These are phyloP conservation scores for Penicillium macrosclerotiorum DNA, from an alignment of 495 filamentous ascomycete genomes.

Conservation along the genomic window DNA sequence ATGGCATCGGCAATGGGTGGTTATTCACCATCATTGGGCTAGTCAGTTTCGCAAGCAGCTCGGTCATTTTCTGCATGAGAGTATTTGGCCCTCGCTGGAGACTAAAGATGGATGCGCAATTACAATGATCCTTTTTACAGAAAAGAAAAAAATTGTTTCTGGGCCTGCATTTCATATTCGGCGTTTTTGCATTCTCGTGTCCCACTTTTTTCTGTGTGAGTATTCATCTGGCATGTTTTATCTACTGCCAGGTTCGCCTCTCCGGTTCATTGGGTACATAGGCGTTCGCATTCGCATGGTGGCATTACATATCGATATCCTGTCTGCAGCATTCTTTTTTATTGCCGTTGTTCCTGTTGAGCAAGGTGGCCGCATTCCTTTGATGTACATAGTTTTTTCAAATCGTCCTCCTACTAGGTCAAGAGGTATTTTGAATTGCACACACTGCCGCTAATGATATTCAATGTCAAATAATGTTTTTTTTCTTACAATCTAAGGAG, in stretches of 20 bases:
- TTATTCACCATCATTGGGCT: slow-evolving; percentile 76
- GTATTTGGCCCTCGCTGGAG: slow-evolving; percentile 67
- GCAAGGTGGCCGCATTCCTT: neutral
- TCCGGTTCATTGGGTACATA: no score
- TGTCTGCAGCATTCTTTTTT: no score
- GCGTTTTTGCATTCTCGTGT: slow-evolving; percentile 1
- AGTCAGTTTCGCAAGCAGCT: slow-evolving; percentile 52
- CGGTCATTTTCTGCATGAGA: slow-evolving; percentile 65
- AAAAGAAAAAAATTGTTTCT: no score
- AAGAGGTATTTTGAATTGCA: no score
- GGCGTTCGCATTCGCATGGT: no score
- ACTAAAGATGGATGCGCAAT: slow-evolving; percentile 58
- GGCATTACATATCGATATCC: no score
- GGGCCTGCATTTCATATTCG: neutral
- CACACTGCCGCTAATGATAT: no score
- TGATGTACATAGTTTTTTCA: no score
- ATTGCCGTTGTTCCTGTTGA: neutral
- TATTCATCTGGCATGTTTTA: neutral
- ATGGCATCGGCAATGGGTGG: slow-evolving; percentile 87
- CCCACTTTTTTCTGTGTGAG: neutral
- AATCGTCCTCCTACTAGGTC: no score
- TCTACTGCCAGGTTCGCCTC: neutral
- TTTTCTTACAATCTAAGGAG: no score
- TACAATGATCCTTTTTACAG: no score
- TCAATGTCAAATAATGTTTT: no score